Percentiles rank a stretch among this genome's conserved stretches.
Conservation (phyloP, 2,329 filamentous ascomycete species). For the Albophoma yamanashiensis region DNA sequence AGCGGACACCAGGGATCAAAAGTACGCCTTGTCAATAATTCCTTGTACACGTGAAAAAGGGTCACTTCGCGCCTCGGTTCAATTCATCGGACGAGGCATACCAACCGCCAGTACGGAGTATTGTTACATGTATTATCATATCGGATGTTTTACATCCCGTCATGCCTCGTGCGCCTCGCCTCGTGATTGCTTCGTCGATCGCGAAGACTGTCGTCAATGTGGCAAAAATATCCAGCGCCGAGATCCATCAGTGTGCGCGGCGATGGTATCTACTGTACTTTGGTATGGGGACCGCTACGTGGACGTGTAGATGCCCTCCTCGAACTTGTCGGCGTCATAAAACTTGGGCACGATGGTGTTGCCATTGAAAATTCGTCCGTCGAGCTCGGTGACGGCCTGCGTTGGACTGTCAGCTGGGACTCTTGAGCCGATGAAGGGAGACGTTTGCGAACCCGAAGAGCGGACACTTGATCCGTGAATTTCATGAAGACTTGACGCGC, state of each 20-base stretch:
- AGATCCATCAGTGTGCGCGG: background rate
- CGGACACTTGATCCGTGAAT: slow-evolving; percentile 78
- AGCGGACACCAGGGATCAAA: background rate
- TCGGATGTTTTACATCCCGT: background rate
- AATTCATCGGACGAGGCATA: background rate
- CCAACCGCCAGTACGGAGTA: too few relatives aligned
- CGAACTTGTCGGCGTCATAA: slow-evolving; percentile 75
- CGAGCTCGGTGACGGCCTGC: slow-evolving; percentile 79
- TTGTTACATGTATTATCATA: background rate
- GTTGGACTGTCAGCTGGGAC: background rate
- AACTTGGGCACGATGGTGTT: slow-evolving; percentile 76
- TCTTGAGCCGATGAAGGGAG: background rate
- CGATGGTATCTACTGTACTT: background rate
- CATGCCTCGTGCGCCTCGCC: background rate
- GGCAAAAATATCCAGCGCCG: background rate
- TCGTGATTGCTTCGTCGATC: background rate
- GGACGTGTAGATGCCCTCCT: slow-evolving; percentile 44
- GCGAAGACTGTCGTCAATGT: background rate
- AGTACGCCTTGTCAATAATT: background rate
- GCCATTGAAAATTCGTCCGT: slow-evolving; percentile 80
- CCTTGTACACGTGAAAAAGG: background rate
- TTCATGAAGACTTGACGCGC: slow-evolving; percentile 75
- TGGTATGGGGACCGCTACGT: background rate
- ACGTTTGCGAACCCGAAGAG: slow-evolving; percentile 56
- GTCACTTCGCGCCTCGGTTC: too few relatives aligned